Evolutionary conservation across 805 yeast genomes (phyloP).

Genomic region (Saccharomycopsis capsularis): DNA sequence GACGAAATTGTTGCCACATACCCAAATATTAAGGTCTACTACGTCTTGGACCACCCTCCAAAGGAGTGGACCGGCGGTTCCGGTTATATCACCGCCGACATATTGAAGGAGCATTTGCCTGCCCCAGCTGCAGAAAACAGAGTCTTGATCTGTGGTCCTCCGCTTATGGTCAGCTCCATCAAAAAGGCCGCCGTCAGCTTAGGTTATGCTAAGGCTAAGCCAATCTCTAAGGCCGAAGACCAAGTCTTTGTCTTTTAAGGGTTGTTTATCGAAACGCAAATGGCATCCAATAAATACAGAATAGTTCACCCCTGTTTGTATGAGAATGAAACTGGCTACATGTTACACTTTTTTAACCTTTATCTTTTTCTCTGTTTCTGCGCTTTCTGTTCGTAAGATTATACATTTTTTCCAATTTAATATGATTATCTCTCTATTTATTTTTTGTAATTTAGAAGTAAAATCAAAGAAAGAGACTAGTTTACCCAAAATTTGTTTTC

Average conservation of each 20-base stretch:
- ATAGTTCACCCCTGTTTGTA: no score
- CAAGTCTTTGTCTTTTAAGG: conserved; percentile 79
- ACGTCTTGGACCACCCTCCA: conserved; percentile 68
- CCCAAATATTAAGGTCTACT: conserved; percentile 59
- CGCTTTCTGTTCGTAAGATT: no score
- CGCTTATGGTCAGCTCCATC: conserved; percentile 80
- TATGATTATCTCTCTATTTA: no score
- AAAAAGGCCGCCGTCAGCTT: conserved; percentile 63
- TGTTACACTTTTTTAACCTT: no score
- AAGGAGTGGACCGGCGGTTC: conserved; percentile 67
- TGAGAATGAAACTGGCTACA: no score
- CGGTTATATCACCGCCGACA: conserved; percentile 76
- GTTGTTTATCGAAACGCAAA: no score
- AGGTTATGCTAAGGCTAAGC: conserved; percentile 80
- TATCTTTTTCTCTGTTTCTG: no score
- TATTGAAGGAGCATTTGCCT: conserved; percentile 59
- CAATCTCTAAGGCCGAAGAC: conserved; percentile 84
- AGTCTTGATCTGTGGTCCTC: conserved; percentile 88
- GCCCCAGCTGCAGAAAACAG: conserved; percentile 52
- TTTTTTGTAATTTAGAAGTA: no score
- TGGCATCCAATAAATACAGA: no score
- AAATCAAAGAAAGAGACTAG: no score
- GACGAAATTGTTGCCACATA: conserved; percentile 53
- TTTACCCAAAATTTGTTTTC: no score
- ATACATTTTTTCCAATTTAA: no score